phyloP scores from a whole-genome alignment of 192 early-diverging fungal species.

The Umbelopsis isabellina region DNA sequence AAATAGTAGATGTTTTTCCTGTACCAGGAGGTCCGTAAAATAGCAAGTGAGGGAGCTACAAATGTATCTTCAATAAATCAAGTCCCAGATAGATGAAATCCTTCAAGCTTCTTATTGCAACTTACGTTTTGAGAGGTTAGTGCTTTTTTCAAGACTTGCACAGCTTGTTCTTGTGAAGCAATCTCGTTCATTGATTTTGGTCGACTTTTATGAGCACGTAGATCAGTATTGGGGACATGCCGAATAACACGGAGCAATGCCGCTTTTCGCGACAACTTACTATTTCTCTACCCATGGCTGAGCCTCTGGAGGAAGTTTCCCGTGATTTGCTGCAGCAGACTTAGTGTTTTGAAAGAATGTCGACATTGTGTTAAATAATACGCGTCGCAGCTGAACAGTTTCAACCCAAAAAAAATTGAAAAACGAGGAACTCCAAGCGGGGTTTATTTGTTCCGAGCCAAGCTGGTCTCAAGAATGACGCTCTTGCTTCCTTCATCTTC shows the following conservation, averaged over 20 bases:
- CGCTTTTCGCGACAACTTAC: conserved; percentile 37
- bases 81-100: background rate
- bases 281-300: conserved; percentile 95
- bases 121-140: conserved; percentile 87
- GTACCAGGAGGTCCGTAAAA: conserved; percentile 99
- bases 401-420: background rate
- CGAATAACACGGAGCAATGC: background rate
- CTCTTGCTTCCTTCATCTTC: conserved; percentile 18
- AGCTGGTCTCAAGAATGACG: background rate
- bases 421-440: background rate
- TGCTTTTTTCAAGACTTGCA: conserved; percentile 80
- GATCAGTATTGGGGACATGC: background rate
- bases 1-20: conserved; percentile 94
- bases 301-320: conserved; percentile 20
- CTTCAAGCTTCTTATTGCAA: background rate
- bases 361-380: conserved; percentile 7
- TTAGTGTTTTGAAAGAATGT: conserved; percentile 12
- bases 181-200: conserved; percentile 87
- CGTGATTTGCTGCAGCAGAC: background rate
- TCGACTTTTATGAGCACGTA: conserved; percentile 50
- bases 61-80: background rate
- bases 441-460: conserved; percentile 8
- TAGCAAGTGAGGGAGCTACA: conserved; percentile 88
- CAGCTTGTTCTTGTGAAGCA: conserved; percentile 88
- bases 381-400: background rate